Evolutionary conservation across 208 protist species (phyloP), one percentile per base, ranked within the genome.

Genomic region (Leishmania tropica): DNA sequence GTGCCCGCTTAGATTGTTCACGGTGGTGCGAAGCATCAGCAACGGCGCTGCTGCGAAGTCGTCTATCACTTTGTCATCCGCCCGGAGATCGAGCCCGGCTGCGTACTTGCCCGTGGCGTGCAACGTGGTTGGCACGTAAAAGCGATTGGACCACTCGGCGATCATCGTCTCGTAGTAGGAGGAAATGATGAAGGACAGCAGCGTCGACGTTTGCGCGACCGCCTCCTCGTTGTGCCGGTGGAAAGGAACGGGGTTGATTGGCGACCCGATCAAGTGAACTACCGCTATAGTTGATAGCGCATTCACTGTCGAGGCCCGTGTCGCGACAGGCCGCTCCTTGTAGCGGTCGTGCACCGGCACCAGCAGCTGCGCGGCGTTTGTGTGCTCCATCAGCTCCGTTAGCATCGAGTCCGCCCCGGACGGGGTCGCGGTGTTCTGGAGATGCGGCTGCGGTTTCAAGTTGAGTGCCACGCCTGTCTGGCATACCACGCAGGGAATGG

Each of bases 101-200:
- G 87, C 84, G 87, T 95, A 98, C 70, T 87, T 89, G 48, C 87
- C 85, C 10, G 90, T 94, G 56, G 85, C 85, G 53, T 88, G 79
- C 48, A 98, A 62, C 37, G 88, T 71, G 37, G 83, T 89, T 3
- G 91, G 88, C 81, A 96, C 87, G 83, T 95, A 98, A 80, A 96
- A 95, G 77, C 88, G 95, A 78, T 96, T 96, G 1, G 89, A 85
- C 93, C 95, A 98, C 84, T 98, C 95, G 13, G 85, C 83, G 35
- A 92, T 90, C 95, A 98, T 96, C 28, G 86, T 83, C 37, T 96
- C 90, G 80, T 94, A 89, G 88, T 98, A 90, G 10, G 92, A 89
- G n/a, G 93, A 95, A 62, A 98, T 64, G 74, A 96, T 90, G 17
- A 83, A 89, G 42, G 95, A 95, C n/a, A 96, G 85, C 71, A 93